Base-by-base conservation (phyloP, 176 grass and related monocot genomes). In the Canna indica region DNA sequence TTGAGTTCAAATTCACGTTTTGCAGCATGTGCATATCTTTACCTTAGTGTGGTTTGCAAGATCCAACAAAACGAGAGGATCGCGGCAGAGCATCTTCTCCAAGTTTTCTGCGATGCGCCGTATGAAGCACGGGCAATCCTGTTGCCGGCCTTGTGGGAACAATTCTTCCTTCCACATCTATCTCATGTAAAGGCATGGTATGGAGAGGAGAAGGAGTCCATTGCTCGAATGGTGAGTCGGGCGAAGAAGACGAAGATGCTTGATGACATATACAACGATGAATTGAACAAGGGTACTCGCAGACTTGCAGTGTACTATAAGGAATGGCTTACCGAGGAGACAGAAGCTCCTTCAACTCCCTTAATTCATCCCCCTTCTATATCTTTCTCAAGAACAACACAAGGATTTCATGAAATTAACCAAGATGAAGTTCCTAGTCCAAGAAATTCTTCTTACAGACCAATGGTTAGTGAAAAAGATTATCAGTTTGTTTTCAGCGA, bases 271-370 rank as follows among this genome's bases (percentile, higher is more conserved):
- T 91, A 88, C 72, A 25, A 58, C 0, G 79, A 85, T 28, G 77
- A 47, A 5, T 7, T 91, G 61, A 73, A 96, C 69, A 81, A 68
- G 0, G 83, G 86, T 18, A 91, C 92, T 25, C 71, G 82, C 22
- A 28, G 18, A 24, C 56, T 96, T 62, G 93, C 93, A 46, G 44
- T 76, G 67, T 91, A 96, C 84, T 96, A 96, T 82, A 83, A 79
- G 32, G 85, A 91, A n/a, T 96, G 86, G 93, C 74, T 96, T 7
- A 77, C 76, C 22, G 88, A 81, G 2, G 85, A 85, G 63, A 84
- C 73, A 2, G 31, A 81, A 4, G 68, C 47, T 26, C 72, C 81
- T 76, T 63, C 54, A 0, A 75, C 81, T 25, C 86, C 85, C 17
- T 72, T 64, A 13, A 68, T 86, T 48, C 44, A 71, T n/a, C 67